These are phyloP conservation scores for Geranium brycei DNA, from an alignment of 345 rosid species.

Conservation along the genomic window DNA sequence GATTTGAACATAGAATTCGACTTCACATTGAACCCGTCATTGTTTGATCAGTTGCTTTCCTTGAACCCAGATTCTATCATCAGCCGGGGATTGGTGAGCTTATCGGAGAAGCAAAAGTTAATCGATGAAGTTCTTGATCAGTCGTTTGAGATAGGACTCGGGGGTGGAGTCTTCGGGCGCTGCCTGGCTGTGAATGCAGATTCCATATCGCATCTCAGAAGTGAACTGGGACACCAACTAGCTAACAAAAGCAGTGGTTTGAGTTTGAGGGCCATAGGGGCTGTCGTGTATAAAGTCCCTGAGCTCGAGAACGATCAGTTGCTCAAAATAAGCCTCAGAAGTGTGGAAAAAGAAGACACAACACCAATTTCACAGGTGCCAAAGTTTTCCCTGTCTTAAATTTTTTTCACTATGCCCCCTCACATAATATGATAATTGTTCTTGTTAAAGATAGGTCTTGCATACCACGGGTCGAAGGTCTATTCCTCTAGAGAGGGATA, in stretches of 20 bases:
- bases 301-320: constrained; percentile 43
- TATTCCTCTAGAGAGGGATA: too few species aligned
- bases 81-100: constrained; percentile 39
- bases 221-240: constrained; percentile 55
- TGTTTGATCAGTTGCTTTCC: constrained; percentile 54
- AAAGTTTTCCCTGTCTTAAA: neutral
- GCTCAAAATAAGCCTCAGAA: constrained; percentile 62
- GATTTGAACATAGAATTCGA: constrained; percentile 41
- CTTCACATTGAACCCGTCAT: constrained; percentile 28
- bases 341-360: constrained; percentile 51
- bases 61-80: constrained; percentile 40
- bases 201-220: constrained; percentile 44
- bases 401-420: too few species aligned
- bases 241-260: constrained; percentile 40
- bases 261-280: constrained; percentile 53
- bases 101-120: constrained; percentile 34
- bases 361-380: constrained; percentile 34
- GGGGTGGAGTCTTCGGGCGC: constrained; percentile 42
- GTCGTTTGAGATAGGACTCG: constrained; percentile 50
- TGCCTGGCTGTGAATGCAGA: constrained; percentile 69
- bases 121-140: constrained; percentile 35
- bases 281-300: constrained; percentile 47
- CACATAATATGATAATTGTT: too few species aligned
- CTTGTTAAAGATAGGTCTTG: too few species aligned
- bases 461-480: too few species aligned